Evolutionary conservation across 176 grass and related monocot genomes (phyloP), one percentile per base, ranked within the genome.

Genomic region (Saccharum spontaneum): DNA sequence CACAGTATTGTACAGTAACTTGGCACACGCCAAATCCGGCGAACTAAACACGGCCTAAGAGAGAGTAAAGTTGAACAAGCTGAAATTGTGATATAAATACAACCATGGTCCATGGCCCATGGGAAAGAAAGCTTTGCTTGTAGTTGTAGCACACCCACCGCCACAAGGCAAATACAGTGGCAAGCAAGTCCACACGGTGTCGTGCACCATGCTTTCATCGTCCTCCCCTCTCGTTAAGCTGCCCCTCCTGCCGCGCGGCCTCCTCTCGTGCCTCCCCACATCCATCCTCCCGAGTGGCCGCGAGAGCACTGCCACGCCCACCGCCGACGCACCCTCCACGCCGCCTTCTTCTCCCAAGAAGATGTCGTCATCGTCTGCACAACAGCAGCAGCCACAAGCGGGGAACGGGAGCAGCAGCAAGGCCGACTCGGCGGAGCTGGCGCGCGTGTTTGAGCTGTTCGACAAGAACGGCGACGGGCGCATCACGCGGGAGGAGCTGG

Each of bases 401-500:
- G 12, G 50, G 50, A 64, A 10, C 75, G n/a, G 37, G 8, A 3
- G 55, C 8, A 28, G 13, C 39, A 10, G 36, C 22, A 43, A 15
- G 44, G 13, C 44, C 0, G 80, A 87, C 69, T 1, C 80, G 9
- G 79, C 86, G 37, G 85, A 95, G 88, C 80, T 93, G 67, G 78
- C 85, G 85, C 86, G 88, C 6, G 79, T 94, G 55, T 97, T 97
- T 78, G 82, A 87, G 79, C 84, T 92, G 88, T 97, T 97, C 61
- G 94, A 97, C 69, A 83, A 86, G 67, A 77, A 97, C 86, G 87
- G 91, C 41, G 94, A 94, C 64, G 94, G 94, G 0, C 86, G 80
- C 65, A 90, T 97, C 91, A 88, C 94, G 26, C 79, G 84, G 70
- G 90, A 93, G 77, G 94, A 97, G 90, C 75, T 97, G 18, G 80